Percentiles rank a stretch among this genome's conserved stretches.
These are phyloP conservation scores for Rhizopus microsporus DNA, from an alignment of 371 early-diverging fungal genomes.

Conservation along the genomic window DNA sequence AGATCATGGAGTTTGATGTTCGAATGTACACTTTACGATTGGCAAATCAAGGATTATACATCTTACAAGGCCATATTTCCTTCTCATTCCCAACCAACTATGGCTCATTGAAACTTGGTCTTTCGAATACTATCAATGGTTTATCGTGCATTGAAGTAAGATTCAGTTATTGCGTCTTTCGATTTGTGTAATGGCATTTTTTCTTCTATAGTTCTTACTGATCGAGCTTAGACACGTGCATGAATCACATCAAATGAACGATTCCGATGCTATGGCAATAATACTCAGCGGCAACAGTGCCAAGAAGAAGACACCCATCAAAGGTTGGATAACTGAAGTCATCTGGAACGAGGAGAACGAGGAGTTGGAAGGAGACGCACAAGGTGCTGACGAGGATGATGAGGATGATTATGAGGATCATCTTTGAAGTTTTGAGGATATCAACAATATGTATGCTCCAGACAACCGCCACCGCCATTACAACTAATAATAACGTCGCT, in stretches of 20 bases:
- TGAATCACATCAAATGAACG: constrained; percentile 3
- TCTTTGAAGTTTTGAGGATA: not conserved
- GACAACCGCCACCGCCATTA: not conserved
- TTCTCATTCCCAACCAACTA: constrained; percentile 5
- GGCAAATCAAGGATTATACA: not conserved
- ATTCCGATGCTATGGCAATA: not conserved
- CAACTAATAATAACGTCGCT: too few relatives aligned
- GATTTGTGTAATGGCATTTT: constrained; percentile 1
- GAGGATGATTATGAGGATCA: not conserved
- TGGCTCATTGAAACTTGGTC: not conserved
- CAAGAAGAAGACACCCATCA: not conserved
- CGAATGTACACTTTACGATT: not conserved
- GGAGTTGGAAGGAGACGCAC: not conserved
- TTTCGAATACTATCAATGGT: not conserved
- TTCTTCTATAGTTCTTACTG: not conserved
- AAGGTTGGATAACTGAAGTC: constrained; percentile 2
- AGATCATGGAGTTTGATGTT: constrained; percentile 3
- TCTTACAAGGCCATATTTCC: not conserved
- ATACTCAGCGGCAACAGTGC: not conserved
- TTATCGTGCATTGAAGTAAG: constrained; percentile 3
- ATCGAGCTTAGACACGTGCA: not conserved
- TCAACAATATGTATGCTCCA: not conserved
- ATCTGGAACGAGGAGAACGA: not conserved
- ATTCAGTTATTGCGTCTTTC: not conserved
- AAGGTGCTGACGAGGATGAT: not conserved